Evolutionary conservation across 257 asterid species (phyloP).

Genomic region (Asclepias syriaca): DNA sequence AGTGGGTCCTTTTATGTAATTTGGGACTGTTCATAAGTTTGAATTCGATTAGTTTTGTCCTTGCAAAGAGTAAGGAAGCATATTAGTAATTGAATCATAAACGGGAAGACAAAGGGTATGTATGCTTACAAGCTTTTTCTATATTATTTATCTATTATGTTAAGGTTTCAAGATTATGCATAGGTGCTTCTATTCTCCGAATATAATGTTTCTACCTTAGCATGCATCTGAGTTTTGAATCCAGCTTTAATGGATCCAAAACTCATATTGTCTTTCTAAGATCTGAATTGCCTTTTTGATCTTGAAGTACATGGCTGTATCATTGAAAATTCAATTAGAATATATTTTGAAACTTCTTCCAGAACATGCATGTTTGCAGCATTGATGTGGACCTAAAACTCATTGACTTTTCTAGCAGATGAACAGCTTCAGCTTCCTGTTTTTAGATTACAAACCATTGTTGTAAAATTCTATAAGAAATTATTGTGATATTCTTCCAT

Average conservation of each 20-base stretch:
- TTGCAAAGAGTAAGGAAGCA: background rate
- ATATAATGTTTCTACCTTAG: background rate
- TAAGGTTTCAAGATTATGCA: background rate
- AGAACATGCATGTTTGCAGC: too few relatives aligned
- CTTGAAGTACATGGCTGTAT: too few relatives aligned
- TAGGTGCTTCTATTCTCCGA: background rate
- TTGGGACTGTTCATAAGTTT: slow-evolving; percentile 8
- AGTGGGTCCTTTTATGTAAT: slow-evolving; percentile 7
- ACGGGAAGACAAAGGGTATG: background rate
- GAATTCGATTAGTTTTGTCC: background rate
- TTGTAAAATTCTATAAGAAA: background rate
- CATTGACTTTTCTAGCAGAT: background rate
- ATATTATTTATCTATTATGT: background rate
- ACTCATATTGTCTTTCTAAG: background rate
- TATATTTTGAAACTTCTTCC: too few relatives aligned
- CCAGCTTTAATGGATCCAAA: background rate
- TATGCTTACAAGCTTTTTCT: background rate
- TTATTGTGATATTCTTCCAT: background rate
- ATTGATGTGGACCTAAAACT: too few relatives aligned
- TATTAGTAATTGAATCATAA: background rate
- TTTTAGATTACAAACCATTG: background rate
- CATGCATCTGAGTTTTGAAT: background rate
- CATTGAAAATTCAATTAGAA: too few relatives aligned
- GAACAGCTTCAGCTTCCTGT: background rate
- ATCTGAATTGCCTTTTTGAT: too few relatives aligned